Evolutionary conservation across 371 early-diverging fungal genomes (phyloP), one percentile per base, ranked within the genome.

Genomic region (Rhizomucor miehei): DNA sequence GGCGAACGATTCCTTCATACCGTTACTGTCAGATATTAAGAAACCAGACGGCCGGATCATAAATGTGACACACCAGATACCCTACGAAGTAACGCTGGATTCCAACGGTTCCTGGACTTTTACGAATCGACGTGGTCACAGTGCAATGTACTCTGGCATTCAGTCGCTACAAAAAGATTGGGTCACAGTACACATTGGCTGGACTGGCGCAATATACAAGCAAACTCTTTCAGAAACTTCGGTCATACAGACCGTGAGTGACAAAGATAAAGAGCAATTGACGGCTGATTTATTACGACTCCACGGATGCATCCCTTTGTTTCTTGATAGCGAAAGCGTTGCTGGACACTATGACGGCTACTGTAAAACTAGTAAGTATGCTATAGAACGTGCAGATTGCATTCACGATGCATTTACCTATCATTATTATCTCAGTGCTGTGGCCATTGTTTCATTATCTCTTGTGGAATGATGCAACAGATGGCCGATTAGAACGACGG

Each of bases 371-470:
- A 89, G 93, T 87, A 84, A 56, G 74, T 55, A 29, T 10, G 1
- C 24, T n/a, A 13, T 23, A 12, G 3, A 13, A n/a, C 14, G 6
- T 43, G 16, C 20, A 43, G 45, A 1, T 16, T 17, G 29, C 12
- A 8, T 36, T 21, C 38, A 38, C 16, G 24, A 23, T 17, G 24
- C 20, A 21, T 29, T n/a, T 29, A 39, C n/a, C 0, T 37, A 38
- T 38, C n/a, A n/a, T n/a, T n/a, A n/a, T 9, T 51, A n/a, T 16
- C 21, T 12, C 57, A 88, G 87, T 88, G 49, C 82, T 99, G 10
- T 99, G 99, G 99, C 99, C 99, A 1, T 73, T 99, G 51, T 88
- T 99, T 50, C 99, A 99, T 75, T 97, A 97, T 64, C 86, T 98
- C 51, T 77, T 93, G 51, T 96, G 96, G 85, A 91, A 97, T 50